These are phyloP conservation scores for Gastrolobium bilobum DNA, from an alignment of 306 rosid genomes.

Conservation along the genomic window DNA sequence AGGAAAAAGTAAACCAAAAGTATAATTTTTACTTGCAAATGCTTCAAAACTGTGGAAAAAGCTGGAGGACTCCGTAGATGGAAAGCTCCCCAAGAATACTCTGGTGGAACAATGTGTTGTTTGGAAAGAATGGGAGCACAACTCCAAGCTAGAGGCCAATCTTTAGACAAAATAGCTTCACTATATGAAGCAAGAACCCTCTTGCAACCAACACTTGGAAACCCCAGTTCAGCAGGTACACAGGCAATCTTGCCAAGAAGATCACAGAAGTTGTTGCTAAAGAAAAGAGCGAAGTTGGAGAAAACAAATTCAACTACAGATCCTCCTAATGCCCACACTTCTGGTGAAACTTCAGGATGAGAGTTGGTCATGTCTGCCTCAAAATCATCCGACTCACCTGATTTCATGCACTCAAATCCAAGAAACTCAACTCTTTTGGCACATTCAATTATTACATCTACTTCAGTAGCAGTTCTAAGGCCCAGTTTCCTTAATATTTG, in stretches of 20 bases:
- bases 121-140: constrained; percentile 86
- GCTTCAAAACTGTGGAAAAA: constrained; percentile 81
- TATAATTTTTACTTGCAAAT: constrained; percentile 72
- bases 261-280: constrained; percentile 88
- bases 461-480: constrained; percentile 81
- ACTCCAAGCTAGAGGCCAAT: constrained; percentile 98
- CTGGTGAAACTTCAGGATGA: constrained; percentile 74
- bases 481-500: constrained; percentile 88
- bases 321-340: constrained; percentile 91
- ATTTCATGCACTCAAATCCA: constrained; percentile 81
- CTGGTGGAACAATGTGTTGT: constrained; percentile 80
- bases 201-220: constrained; percentile 85
- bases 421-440: constrained; percentile 93
- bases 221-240: constrained; percentile 92
- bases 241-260: constrained; percentile 83
- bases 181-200: constrained; percentile 88
- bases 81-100: constrained; percentile 93
- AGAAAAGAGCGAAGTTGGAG: constrained; percentile 88
- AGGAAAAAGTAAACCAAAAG: constrained; percentile 33
- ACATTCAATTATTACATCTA: constrained; percentile 90
- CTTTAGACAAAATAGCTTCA: constrained; percentile 85
- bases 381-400: constrained; percentile 78
- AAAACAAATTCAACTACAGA: constrained; percentile 85
- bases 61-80: constrained; percentile 91
- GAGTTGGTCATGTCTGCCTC: constrained; percentile 62